A percentile compares a stretch with the other conserved stretches of the same genome.
Conservation (phyloP, 495 filamentous ascomycete species). For the Hypomontagnella monticulosa region DNA sequence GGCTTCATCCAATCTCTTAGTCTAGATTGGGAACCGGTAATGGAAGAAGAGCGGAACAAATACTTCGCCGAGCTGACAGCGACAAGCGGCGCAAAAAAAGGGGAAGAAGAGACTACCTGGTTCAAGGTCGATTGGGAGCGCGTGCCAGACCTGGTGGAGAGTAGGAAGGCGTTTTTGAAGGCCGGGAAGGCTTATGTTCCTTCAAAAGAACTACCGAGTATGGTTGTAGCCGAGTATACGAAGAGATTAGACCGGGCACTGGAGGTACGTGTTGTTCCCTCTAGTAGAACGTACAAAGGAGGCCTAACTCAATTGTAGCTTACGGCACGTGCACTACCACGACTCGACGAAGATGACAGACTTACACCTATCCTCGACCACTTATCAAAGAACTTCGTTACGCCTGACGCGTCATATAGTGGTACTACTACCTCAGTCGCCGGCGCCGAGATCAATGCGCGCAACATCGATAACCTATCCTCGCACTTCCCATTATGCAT, state of each 20-base stretch:
- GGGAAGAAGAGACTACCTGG: conserved; percentile 80
- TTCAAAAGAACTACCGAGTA: conserved; percentile 80
- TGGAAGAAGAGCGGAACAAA: conserved; percentile 73
- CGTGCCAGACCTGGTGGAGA: conserved; percentile 89
- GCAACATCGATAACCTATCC: conserved; percentile 82
- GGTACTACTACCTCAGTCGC: conserved; percentile 60
- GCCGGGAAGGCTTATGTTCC: conserved; percentile 93
- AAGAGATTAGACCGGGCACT: conserved; percentile 78
- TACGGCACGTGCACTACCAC: conserved; percentile 87
- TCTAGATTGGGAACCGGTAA: conserved; percentile 76
- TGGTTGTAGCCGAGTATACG: conserved; percentile 90
- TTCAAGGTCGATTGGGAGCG: conserved; percentile 96
- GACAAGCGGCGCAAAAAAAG: conserved; percentile 50
- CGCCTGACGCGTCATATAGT: conserved; percentile 81
- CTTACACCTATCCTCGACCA: conserved; percentile 93
- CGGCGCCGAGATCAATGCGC: conserved; percentile 79
- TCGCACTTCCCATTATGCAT: conserved; percentile 95
- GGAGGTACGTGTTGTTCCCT: conserved; percentile 65
- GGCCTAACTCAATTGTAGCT: conserved; percentile 59
- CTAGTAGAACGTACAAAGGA: neutral
- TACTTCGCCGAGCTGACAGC: conserved; percentile 57
- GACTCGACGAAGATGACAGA: conserved; percentile 96
- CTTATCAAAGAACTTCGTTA: conserved; percentile 89
- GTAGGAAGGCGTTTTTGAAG: conserved; percentile 76
- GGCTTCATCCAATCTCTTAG: conserved; percentile 81